Evolutionary conservation across 2,329 filamentous ascomycete genomes (phyloP).

Genomic region (Metarhizium album): DNA sequence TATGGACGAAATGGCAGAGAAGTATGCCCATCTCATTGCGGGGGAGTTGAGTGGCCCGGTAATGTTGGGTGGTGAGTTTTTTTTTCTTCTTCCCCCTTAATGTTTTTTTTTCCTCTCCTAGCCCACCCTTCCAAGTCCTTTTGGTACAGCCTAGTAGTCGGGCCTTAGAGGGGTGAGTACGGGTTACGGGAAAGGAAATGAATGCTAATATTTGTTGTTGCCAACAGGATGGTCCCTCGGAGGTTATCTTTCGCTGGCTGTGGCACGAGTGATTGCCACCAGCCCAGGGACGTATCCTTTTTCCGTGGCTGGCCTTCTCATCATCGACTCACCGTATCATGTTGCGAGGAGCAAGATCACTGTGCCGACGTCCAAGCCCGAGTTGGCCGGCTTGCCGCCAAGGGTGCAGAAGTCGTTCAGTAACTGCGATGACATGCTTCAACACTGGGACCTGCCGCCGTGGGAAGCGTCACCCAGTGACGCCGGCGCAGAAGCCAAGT

Average conservation of each 20-base stretch:
- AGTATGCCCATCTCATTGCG: constrained; percentile 16
- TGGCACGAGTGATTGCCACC: constrained; percentile 16
- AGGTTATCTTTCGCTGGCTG: constrained; percentile 16
- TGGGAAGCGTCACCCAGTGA: constrained; percentile 14
- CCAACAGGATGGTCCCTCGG: constrained; percentile 20
- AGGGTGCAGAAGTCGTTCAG: constrained; percentile 18
- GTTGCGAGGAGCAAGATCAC: constrained; percentile 11
- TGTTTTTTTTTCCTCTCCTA: not conserved
- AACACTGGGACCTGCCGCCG: constrained; percentile 17
- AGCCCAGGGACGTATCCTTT: constrained; percentile 12
- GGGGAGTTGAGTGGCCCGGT: constrained; percentile 15
- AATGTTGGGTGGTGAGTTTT: constrained; percentile 14
- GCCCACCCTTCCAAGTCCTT: not conserved
- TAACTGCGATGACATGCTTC: constrained; percentile 20
- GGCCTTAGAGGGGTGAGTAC: not conserved
- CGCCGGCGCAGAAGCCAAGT: constrained; percentile 6
- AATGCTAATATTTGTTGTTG: not conserved
- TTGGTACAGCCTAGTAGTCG: not conserved
- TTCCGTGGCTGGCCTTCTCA: constrained; percentile 15
- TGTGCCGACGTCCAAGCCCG: constrained; percentile 8
- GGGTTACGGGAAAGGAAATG: not conserved
- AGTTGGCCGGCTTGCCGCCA: constrained; percentile 13
- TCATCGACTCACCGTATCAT: constrained; percentile 20
- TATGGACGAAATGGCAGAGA: constrained; percentile 18
- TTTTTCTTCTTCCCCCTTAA: not conserved